These are phyloP conservation scores for Penicillium polonicum DNA, from an alignment of 2,329 filamentous ascomycete species.

Conservation along the genomic window DNA sequence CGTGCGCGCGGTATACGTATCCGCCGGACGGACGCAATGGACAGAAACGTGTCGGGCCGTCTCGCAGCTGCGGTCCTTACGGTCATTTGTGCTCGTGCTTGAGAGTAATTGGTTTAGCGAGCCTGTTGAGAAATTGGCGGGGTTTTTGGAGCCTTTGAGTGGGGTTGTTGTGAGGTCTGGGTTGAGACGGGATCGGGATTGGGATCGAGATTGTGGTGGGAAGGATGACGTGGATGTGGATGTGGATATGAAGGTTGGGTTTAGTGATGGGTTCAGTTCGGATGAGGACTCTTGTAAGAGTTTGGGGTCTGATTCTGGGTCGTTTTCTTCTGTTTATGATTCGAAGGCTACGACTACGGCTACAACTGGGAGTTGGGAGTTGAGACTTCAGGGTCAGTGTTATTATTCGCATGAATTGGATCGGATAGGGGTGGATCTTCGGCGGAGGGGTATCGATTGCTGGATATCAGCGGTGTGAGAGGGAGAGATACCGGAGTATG, in stretches of 20 bases:
- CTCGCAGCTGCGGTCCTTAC: constrained; percentile 24
- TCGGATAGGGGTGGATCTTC: constrained; percentile 30
- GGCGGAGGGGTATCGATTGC: constrained; percentile 36
- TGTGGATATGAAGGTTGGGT: background rate
- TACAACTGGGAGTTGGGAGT: constrained; percentile 24
- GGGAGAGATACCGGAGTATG: background rate
- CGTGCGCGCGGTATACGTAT: constrained; percentile 40
- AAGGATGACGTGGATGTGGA: background rate
- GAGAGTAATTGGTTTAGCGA: constrained; percentile 40
- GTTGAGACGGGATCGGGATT: background rate
- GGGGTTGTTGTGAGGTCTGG: constrained; percentile 22
- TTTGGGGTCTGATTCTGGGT: background rate
- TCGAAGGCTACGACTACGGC: background rate
- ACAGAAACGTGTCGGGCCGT: constrained; percentile 36
- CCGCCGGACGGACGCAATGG: constrained; percentile 39
- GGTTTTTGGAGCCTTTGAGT: constrained; percentile 38
- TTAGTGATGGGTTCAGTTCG: constrained; percentile 1
- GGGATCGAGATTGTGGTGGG: background rate
- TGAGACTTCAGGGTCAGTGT: constrained; percentile 35
- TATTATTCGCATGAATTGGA: constrained; percentile 36
- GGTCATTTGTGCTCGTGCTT: constrained; percentile 34
- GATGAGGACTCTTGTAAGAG: constrained; percentile 11
- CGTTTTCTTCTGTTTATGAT: background rate
- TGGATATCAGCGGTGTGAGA: constrained; percentile 24
- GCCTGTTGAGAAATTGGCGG: constrained; percentile 35